A percentile compares a stretch with the other conserved stretches of the same genome.
Conservation (phyloP, 129 eudicot species). For the Gnaphalium uliginosum region DNA sequence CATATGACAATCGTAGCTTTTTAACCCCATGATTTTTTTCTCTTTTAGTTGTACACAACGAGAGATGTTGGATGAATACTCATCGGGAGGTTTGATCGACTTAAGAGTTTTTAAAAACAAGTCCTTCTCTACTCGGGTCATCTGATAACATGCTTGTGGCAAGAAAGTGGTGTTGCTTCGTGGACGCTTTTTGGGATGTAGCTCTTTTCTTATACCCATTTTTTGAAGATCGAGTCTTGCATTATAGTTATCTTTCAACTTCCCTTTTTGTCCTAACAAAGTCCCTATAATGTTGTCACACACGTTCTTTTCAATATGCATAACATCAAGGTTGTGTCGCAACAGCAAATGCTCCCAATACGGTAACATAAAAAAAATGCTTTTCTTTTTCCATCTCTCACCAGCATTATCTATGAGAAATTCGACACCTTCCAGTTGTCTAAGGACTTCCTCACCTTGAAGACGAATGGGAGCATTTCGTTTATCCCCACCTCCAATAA, state of each 20-base stretch:
- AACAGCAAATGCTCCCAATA: not conserved
- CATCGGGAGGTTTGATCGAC: not conserved
- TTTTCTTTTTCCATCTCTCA: not conserved
- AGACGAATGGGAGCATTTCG: not conserved
- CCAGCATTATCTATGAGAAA: not conserved
- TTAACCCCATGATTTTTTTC: not conserved
- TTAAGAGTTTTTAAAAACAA: not conserved
- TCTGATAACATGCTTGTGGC: too few relatives aligned
- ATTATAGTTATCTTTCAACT: not conserved
- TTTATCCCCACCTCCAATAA: not conserved
- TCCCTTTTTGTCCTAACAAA: not conserved
- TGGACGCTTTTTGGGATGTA: not conserved
- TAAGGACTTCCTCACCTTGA: conserved; percentile 2
- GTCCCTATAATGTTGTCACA: conserved; percentile 1
- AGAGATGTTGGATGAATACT: not conserved
- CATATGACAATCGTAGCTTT: not conserved
- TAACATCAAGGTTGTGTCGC: not conserved
- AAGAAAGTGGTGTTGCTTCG: not conserved
- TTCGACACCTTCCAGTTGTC: not conserved
- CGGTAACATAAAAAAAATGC: not conserved
- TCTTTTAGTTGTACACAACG: conserved; percentile 6
- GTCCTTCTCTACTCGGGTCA: not conserved
- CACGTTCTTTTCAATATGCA: not conserved
- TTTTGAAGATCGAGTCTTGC: not conserved
- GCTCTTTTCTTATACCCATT: not conserved